Conservation (phyloP, 805 yeast genomes). For the Clavispora carvajalis region DNA sequence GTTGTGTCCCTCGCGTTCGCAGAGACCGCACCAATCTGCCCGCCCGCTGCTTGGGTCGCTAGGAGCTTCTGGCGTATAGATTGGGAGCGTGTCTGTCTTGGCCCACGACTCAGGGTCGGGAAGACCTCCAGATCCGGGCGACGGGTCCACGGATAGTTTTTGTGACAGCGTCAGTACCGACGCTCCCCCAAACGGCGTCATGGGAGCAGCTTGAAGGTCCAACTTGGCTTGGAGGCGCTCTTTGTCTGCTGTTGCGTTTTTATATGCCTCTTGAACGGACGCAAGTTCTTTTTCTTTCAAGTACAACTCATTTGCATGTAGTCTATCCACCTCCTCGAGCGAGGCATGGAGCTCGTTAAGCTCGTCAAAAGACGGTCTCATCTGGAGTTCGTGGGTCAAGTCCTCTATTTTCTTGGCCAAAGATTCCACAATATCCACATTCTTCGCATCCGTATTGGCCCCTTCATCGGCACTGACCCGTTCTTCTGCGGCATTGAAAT, state of each 20-base stretch:
- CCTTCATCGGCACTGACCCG: too few relatives aligned
- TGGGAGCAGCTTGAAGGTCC: neutral
- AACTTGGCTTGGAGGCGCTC: slow-evolving; percentile 16
- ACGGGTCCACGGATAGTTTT: neutral
- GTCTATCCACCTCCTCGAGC: slow-evolving; percentile 36
- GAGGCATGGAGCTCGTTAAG: slow-evolving; percentile 39
- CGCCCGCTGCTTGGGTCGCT: slow-evolving; percentile 73
- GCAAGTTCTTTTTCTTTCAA: slow-evolving; percentile 22
- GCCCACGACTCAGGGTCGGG: slow-evolving; percentile 1
- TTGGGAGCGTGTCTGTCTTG: slow-evolving; percentile 24
- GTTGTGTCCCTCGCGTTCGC: slow-evolving; percentile 87
- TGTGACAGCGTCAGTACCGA: neutral
- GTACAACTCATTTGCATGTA: slow-evolving; percentile 31
- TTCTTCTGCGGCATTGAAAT: neutral
- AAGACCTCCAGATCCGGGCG: neutral
- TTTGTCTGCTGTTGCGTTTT: slow-evolving; percentile 9
- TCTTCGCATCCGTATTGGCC: neutral
- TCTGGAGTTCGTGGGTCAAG: slow-evolving; percentile 26
- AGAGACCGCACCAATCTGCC: slow-evolving; percentile 82
- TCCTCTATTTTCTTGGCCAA: slow-evolving; percentile 17
- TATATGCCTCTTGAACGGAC: slow-evolving; percentile 10
- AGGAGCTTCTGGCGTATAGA: slow-evolving; percentile 44
- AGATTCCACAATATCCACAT: too few relatives aligned
- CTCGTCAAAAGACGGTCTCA: slow-evolving; percentile 40
- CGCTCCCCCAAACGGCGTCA: neutral